Base-by-base conservation (phyloP, 75 land plant genomes). In the Azolla pinnata region DNA sequence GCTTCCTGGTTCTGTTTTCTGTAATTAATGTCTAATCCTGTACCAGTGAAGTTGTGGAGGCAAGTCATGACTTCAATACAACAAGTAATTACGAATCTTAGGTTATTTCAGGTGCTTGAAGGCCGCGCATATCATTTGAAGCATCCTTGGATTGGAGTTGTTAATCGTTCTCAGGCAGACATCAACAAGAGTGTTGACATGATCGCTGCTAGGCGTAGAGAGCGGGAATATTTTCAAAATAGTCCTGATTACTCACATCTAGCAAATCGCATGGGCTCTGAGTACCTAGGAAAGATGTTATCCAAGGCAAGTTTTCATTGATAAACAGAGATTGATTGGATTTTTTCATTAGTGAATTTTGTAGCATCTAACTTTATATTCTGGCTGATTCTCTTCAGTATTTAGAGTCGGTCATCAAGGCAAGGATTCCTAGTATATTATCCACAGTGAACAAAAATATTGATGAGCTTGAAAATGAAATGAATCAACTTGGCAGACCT, bases 91-190 rank as follows among this genome's bases (percentile, higher is more conserved):
- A n/a, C n/a, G n/a, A n/a, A n/a, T n/a, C n/a, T n/a, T n/a, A n/a
- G 40, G 5, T 5, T 12, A 5, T 35, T 70, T 18, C 40, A 88
- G 91, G 84, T 87, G 67, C 77, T 87, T 61, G 93, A 88, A 74
- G 93, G 93, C 56, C 77, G 85, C 27, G 62, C 93, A 29, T 84
- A 74, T 66, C 52, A 69, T n/a, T 62, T 88, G 31, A 85, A 79
- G 47, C 75, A 67, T 56, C 92, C 92, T 27, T 87, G 92, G 92
- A 84, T 86, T 69, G 86, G 90, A 66, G 70, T 86, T 55, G 90
- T 87, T 0, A 87, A 87, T 63, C 87, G 90, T 28, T 87, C 90
- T 17, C 90, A 87, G 59, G 87, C 87, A 52, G 87, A 87, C 62
- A 87, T 87, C 17, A 88, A 79, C 44, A 75, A 59, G 38, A 88